phyloP scores from a whole-genome alignment of 2,329 filamentous ascomycete genomes.

The Trichoderma endophyticum region DNA sequence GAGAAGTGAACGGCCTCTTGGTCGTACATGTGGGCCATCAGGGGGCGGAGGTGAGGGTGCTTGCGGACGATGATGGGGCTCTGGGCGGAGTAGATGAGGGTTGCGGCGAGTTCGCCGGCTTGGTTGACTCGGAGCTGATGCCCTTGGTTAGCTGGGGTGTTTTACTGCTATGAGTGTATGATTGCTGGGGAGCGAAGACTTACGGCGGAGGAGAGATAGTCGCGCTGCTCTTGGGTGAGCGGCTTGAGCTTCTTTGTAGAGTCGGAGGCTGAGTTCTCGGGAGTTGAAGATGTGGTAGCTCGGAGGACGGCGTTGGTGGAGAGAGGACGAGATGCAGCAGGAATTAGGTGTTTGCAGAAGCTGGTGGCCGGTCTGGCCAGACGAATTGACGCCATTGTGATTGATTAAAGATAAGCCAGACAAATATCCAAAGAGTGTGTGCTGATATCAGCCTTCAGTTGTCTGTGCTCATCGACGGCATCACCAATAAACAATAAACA shows the following conservation, averaged over 20 bases:
- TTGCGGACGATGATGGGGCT: conserved; percentile 74
- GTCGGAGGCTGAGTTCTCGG: conserved; percentile 6
- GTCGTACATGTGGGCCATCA: conserved; percentile 98
- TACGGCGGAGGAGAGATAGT: conserved; percentile 73
- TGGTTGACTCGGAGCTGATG: conserved; percentile 91
- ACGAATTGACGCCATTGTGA: conserved; percentile 23
- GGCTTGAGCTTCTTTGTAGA: conserved; percentile 49
- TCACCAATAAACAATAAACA: neutral
- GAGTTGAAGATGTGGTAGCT: conserved; percentile 14
- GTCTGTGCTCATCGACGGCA: neutral
- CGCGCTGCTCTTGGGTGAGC: conserved; percentile 65
- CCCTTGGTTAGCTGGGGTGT: neutral
- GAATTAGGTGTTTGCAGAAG: conserved; percentile 9
- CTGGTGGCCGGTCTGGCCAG: conserved; percentile 19
- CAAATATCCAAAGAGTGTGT: neutral
- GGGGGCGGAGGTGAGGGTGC: conserved; percentile 80
- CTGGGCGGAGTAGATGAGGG: conserved; percentile 88
- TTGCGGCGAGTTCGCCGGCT: conserved; percentile 94
- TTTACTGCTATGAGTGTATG: neutral
- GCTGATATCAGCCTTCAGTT: neutral
- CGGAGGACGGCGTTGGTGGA: conserved; percentile 23
- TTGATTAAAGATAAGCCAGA: neutral
- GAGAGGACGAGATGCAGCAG: conserved; percentile 18
- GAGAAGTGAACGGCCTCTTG: conserved; percentile 86
- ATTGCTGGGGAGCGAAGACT: conserved; percentile 22